A percentile compares a stretch with the other conserved stretches of the same genome.
These are phyloP conservation scores for Annulohypoxylon moriforme DNA, from an alignment of 495 filamentous ascomycete genomes.

Conservation along the genomic window DNA sequence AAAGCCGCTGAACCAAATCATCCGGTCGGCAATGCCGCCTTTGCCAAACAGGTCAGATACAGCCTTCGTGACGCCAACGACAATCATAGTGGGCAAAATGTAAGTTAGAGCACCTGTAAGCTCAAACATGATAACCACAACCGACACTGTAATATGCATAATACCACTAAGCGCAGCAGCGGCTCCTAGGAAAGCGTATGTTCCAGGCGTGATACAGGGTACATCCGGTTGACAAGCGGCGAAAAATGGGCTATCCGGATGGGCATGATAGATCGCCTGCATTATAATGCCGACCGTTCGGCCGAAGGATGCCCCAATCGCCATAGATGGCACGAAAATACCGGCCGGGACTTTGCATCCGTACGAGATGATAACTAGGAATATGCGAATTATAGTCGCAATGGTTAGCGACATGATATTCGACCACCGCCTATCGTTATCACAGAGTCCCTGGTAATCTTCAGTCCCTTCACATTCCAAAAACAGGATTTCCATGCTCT, in stretches of 20 bases:
- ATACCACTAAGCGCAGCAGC: slow-evolving; percentile 96
- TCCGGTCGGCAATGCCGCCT: slow-evolving; percentile 95
- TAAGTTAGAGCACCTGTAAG: slow-evolving; percentile 94
- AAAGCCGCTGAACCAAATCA: slow-evolving; percentile 99
- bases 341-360: slow-evolving; percentile 98
- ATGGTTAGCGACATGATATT: slow-evolving; percentile 84
- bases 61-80: slow-evolving; percentile 96
- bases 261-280: slow-evolving; percentile 85
- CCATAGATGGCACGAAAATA: slow-evolving; percentile 98
- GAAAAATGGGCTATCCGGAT: slow-evolving; percentile 86
- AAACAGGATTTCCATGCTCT: slow-evolving; percentile 98
- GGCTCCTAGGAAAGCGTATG: slow-evolving; percentile 94
- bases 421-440: slow-evolving; percentile 76
- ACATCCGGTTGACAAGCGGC: slow-evolving; percentile 87
- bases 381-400: slow-evolving; percentile 82
- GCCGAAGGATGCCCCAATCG: slow-evolving; percentile 93
- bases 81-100: slow-evolving; percentile 98
- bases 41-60: slow-evolving; percentile 92
- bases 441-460: slow-evolving; percentile 93
- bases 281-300: slow-evolving; percentile 94
- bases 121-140: slow-evolving; percentile 99
- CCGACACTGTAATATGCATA: slow-evolving; percentile 96
- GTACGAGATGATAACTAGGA: slow-evolving; percentile 95
- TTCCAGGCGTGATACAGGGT: slow-evolving; percentile 96
- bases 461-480: slow-evolving; percentile 92